Evolutionary conservation across 768 basidiomycete genomes (phyloP), one percentile per base, ranked within the genome.

Genomic region (Mycena pura): DNA sequence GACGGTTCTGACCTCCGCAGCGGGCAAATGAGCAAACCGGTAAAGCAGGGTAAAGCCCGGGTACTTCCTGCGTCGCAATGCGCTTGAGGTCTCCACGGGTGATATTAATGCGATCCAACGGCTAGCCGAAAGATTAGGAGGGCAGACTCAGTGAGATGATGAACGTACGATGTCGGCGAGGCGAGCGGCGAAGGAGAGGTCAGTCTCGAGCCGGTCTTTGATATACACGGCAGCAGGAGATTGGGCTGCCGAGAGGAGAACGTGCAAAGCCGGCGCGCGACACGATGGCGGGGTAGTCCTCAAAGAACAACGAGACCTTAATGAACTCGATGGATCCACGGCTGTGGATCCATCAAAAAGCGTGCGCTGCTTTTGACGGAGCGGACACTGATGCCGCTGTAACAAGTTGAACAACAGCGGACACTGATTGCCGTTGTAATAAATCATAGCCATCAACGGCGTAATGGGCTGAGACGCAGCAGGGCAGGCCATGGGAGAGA

Each of bases 181-280:
- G 34, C 34, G 34, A 9, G 34, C 34, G 34, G 34, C 34, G 17
- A 36, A 36, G 34, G n/a, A n/a, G 36, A 50, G 34, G 27, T 50
- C 22, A 27, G 32, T 50, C 34, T 50, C 21, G 22, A 36, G 48
- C 5, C 48, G 34, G 24, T 38, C 3, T 36, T 50, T 50, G 48
- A 50, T 25, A 27, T 50, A 22, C 14, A 25, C 24, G 15, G 48
- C 21, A 24, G 48, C 48, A 10, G 48, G 34, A 50, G 17, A 15
- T 38, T 50, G 48, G 2, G 51, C 51, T 6, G 51, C 39, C 2
- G 38, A 40, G 10, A 40, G 38, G 8, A 53, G 39, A 34, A 17
- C 48, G 48, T 3, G 48, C 48, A 38, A 50, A 50, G 6, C 48
- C 48, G 32, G 48, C 48, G 27, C 51, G 51, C 6, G 51, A 28